These are phyloP conservation scores for Pythium aquatile DNA, from an alignment of 352 stramenopile species.

Conservation along the genomic window DNA sequence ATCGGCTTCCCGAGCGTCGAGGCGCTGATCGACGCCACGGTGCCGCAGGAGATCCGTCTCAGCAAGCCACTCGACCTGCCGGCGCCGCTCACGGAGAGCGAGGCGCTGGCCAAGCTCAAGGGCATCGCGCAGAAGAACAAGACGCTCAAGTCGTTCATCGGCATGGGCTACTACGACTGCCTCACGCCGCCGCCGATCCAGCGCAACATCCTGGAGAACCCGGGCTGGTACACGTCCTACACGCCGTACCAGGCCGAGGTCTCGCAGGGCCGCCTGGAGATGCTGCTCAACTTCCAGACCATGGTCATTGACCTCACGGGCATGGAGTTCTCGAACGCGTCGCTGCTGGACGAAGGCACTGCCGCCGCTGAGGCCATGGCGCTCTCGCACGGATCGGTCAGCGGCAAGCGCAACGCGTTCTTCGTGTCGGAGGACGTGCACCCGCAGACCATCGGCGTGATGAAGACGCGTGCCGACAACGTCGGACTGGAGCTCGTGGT, in stretches of 20 bases:
- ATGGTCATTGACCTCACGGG: conserved; percentile 96
- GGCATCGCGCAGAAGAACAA: conserved; percentile 95
- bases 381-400: conserved; percentile 93
- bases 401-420: conserved; percentile 94
- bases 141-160: conserved; percentile 96
- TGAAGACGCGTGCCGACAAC: conserved; percentile 91
- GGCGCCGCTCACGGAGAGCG: conserved; percentile 88
- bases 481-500: conserved; percentile 94
- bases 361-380: conserved; percentile 98
- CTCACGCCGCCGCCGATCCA: conserved; percentile 95
- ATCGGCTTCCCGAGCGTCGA: conserved; percentile 94
- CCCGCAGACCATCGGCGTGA: conserved; percentile 91
- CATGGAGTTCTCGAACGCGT: conserved; percentile 96
- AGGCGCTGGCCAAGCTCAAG: conserved; percentile 90
- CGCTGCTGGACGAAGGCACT: conserved; percentile 98
- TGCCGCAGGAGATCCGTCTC: conserved; percentile 93
- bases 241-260: conserved; percentile 99
- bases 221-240: conserved; percentile 98
- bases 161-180: conserved; percentile 98
- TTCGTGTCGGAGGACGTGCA: conserved; percentile 94
- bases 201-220: conserved; percentile 98
- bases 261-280: conserved; percentile 97
- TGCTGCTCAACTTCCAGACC: conserved; percentile 99
- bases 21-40: conserved; percentile 92
- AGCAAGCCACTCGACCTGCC: conserved; percentile 55